These are phyloP conservation scores for Oryza glumipatula DNA, from an alignment of 176 grass and related monocot species.

Conservation along the genomic window DNA sequence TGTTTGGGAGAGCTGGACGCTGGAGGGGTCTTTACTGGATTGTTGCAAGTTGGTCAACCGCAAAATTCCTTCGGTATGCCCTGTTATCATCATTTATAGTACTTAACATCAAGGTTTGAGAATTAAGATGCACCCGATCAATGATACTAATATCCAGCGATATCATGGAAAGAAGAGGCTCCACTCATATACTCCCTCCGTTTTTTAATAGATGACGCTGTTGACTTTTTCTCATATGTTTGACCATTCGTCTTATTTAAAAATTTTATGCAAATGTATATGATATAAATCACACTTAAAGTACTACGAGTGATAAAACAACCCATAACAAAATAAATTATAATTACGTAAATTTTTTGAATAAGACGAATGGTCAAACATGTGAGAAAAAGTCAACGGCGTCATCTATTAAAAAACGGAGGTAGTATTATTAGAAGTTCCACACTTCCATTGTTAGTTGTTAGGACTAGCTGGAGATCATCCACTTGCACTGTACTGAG, in stretches of 20 bases:
- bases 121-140: neutral
- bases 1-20: slow-evolving; percentile 83
- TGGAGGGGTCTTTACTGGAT: slow-evolving; percentile 71
- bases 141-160: neutral
- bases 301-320: too few relatives aligned
- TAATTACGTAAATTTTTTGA: too few relatives aligned
- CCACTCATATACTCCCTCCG: neutral
- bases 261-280: too few relatives aligned
- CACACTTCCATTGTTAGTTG: neutral
- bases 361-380: too few relatives aligned
- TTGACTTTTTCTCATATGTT: too few relatives aligned
- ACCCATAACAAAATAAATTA: too few relatives aligned
- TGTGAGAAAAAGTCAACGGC: too few relatives aligned
- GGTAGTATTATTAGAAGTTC: neutral
- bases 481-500: neutral
- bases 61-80: slow-evolving; percentile 76
- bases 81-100: slow-evolving; percentile 1
- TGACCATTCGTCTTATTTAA: too few relatives aligned
- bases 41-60: slow-evolving; percentile 77
- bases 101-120: neutral
- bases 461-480: neutral
- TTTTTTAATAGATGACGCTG: too few relatives aligned
- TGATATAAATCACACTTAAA: too few relatives aligned
- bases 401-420: too few relatives aligned
- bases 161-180: neutral